These are phyloP conservation scores for Solanum appendiculatum DNA, from an alignment of 257 asterid genomes.

Conservation along the genomic window DNA sequence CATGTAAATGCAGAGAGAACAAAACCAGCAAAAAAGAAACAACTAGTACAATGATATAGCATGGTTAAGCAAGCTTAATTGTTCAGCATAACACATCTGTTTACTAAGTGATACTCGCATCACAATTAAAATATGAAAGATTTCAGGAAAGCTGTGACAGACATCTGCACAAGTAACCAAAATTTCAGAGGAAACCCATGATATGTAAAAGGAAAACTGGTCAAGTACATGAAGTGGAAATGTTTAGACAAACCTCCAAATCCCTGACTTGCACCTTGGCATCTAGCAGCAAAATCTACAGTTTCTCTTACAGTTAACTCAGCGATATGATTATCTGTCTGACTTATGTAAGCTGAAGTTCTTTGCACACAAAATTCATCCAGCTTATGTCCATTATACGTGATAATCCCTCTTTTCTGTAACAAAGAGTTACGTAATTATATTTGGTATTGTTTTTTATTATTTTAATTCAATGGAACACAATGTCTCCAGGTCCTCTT, in stretches of 20 bases:
- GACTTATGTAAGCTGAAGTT: constrained; percentile 76
- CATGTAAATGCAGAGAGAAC: neutral
- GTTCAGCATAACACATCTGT: neutral
- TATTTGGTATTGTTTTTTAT: neutral
- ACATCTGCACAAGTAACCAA: neutral
- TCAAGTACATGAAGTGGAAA: neutral
- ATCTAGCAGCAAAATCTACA: constrained; percentile 83
- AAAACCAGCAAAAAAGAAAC: neutral
- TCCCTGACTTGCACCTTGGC: constrained; percentile 78
- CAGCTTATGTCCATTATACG: constrained; percentile 65
- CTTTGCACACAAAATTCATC: constrained; percentile 64
- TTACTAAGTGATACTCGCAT: neutral
- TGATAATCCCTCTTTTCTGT: constrained; percentile 59
- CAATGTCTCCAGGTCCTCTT: neutral
- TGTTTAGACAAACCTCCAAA: constrained; percentile 40
- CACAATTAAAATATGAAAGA: neutral
- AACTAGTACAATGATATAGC: neutral
- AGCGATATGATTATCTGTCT: constrained; percentile 82
- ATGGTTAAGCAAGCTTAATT: neutral
- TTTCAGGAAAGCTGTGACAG: neutral
- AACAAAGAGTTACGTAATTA: constrained; percentile 8
- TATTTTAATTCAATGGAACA: neutral
- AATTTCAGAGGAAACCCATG: neutral
- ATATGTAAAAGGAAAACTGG: neutral
- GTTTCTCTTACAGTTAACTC: constrained; percentile 92